Conservation (phyloP, 1,284 basidiomycete genomes). For the Tilletia indica region DNA sequence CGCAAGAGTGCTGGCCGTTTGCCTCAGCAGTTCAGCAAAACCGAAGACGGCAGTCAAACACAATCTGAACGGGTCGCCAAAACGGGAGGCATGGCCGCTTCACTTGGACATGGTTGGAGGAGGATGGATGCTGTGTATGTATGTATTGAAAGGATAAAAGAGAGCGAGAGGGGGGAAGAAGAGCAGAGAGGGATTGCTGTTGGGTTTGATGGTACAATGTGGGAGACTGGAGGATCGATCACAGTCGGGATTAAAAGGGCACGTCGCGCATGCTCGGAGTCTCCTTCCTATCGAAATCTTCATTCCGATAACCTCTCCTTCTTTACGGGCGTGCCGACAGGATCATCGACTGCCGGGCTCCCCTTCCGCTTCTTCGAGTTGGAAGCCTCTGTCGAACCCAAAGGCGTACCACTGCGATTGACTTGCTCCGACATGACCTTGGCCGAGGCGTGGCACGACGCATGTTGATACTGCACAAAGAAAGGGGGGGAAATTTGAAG, state of each 20-base stretch:
- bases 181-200: not conserved
- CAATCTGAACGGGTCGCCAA: no score
- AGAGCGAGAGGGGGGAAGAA: not conserved
- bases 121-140: no score
- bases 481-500: no score
- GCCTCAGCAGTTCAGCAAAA: no score
- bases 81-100: no score
- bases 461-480: conserved; percentile 44
- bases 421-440: conserved; percentile 37
- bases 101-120: no score
- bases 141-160: not conserved
- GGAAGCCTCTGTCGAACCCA: no score
- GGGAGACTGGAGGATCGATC: no score
- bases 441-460: conserved; percentile 52
- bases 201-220: not conserved
- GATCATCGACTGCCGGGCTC: not conserved
- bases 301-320: not conserved
- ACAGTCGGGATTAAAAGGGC: no score
- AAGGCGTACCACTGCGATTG: not conserved
- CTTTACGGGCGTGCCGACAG: not conserved
- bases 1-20: no score
- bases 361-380: conserved; percentile 9
- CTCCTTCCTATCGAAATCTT: not conserved
- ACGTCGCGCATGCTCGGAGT: no score
- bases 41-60: no score